These are phyloP conservation scores for Eutrema heterophyllum DNA, from an alignment of 345 rosid genomes.

Conservation along the genomic window DNA sequence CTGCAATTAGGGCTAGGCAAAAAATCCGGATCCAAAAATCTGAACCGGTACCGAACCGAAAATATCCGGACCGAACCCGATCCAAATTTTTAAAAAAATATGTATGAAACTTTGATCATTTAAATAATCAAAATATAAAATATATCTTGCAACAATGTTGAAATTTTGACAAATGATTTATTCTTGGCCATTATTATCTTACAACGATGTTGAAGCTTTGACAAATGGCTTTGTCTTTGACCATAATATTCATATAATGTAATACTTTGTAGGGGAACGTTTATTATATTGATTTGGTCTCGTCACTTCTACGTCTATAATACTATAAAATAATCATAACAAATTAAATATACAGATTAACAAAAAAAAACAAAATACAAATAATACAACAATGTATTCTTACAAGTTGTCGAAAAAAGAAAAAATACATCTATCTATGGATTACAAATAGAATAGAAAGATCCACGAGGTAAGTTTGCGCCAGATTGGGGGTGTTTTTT, in stretches of 20 bases:
- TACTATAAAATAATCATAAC: neutral
- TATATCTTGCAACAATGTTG: neutral
- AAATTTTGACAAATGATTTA: neutral
- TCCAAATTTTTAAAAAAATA: too few species aligned
- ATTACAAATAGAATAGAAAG: neutral
- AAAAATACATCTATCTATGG: neutral
- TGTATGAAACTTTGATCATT: neutral
- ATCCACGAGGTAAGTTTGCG: neutral
- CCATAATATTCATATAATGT: neutral
- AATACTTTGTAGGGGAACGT: neutral
- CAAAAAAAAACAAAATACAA: too few species aligned
- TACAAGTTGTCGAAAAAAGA: neutral
- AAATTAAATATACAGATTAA: neutral
- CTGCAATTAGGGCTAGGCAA: too few species aligned
- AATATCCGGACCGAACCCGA: too few species aligned
- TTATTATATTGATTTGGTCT: neutral
- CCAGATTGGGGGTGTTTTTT: too few species aligned
- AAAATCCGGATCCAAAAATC: too few species aligned
- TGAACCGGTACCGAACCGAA: too few species aligned
- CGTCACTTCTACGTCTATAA: neutral
- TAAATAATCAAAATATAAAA: neutral
- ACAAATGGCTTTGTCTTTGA: neutral
- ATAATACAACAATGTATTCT: neutral
- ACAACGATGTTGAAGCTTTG: conserved; percentile 5
- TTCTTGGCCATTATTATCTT: neutral